A percentile compares a stretch with the other conserved stretches of the same genome.
Evolutionary conservation across 768 basidiomycete species (phyloP).

Genomic region (Chalciporus chontae): DNA sequence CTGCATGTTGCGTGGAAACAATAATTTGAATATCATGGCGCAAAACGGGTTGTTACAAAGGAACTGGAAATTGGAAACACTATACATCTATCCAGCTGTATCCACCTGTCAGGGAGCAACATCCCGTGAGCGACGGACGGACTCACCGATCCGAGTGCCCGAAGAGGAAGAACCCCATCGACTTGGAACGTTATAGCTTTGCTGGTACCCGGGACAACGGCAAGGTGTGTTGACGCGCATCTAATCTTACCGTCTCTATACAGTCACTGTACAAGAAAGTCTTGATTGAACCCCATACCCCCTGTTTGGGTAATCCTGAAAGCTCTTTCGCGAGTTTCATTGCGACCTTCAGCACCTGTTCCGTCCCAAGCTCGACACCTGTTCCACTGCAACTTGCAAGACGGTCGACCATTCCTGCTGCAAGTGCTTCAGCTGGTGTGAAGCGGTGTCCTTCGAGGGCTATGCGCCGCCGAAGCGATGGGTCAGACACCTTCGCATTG

Average conservation of each 20-base stretch:
- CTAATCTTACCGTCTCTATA: constrained; percentile 37
- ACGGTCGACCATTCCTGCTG: constrained; percentile 66
- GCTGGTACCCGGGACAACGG: constrained; percentile 3
- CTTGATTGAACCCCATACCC: constrained; percentile 77
- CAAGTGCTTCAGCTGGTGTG: constrained; percentile 65
- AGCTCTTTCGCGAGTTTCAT: constrained; percentile 56
- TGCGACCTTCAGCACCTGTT: constrained; percentile 60
- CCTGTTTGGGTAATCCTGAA: constrained; percentile 47
- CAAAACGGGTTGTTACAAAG: constrained; percentile 5
- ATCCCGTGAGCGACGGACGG: too few relatives aligned
- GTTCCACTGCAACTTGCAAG: constrained; percentile 34
- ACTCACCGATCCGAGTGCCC: too few relatives aligned
- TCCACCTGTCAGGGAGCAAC: too few relatives aligned
- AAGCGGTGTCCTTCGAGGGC: constrained; percentile 80
- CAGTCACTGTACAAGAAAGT: constrained; percentile 54
- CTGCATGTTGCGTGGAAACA: constrained; percentile 16
- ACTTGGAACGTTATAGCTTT: constrained; percentile 13
- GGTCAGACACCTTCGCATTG: constrained; percentile 60
- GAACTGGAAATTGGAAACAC: neutral
- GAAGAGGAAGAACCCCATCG: too few relatives aligned
- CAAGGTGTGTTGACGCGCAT: constrained; percentile 12
- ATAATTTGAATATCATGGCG: neutral
- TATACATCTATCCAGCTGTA: neutral
- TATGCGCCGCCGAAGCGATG: constrained; percentile 61
- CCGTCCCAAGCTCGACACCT: constrained; percentile 51